Percentiles rank a stretch among this genome's conserved stretches.
These are phyloP conservation scores for Raffaelea ambrosiae DNA, from an alignment of 2,329 filamentous ascomycete species.

Conservation along the genomic window DNA sequence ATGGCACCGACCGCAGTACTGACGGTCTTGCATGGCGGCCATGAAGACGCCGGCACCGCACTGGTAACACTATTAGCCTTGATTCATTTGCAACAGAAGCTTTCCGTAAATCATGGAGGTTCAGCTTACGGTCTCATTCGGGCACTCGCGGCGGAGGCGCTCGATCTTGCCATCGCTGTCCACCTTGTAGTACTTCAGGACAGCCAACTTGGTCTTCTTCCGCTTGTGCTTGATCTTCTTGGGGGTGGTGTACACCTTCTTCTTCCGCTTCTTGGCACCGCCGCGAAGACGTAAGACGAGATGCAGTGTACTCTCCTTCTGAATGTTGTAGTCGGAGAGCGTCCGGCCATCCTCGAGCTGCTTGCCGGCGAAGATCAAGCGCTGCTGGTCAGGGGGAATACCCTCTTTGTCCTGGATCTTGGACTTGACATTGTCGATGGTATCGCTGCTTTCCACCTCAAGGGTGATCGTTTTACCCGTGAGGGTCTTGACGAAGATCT, in stretches of 20 bases:
- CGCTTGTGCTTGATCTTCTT: slow-evolving; percentile 99
- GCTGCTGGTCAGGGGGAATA: slow-evolving; percentile 98
- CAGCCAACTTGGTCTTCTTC: slow-evolving; percentile 99
- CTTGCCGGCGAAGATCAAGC: slow-evolving; percentile 99
- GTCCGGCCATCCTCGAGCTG: slow-evolving; percentile 99
- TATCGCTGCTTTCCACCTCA: slow-evolving; percentile 99
- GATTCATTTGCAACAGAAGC: rapidly evolving
- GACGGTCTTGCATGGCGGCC: slow-evolving; percentile 99
- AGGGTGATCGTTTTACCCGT: slow-evolving; percentile 99
- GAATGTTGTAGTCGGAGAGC: slow-evolving; percentile 99
- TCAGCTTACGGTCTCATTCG: slow-evolving; percentile 67
- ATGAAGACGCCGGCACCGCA: slow-evolving; percentile 99
- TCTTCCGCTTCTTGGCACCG: slow-evolving; percentile 99
- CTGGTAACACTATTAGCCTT: slow-evolving; percentile 32
- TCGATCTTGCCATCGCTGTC: slow-evolving; percentile 99
- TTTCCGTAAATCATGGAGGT: no score
- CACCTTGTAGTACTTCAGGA: slow-evolving; percentile 99
- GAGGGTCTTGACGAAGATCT: slow-evolving; percentile 76
- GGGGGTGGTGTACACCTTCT: slow-evolving; percentile 99
- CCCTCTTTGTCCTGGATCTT: slow-evolving; percentile 99
- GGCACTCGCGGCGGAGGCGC: slow-evolving; percentile 97
- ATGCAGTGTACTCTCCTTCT: slow-evolving; percentile 99
- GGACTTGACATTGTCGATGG: slow-evolving; percentile 99
- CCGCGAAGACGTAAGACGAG: slow-evolving; percentile 96
- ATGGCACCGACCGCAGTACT: slow-evolving; percentile 81